These are phyloP conservation scores for Exophiala oligosperma DNA, from an alignment of 2,329 filamentous ascomycete genomes.

Conservation along the genomic window DNA sequence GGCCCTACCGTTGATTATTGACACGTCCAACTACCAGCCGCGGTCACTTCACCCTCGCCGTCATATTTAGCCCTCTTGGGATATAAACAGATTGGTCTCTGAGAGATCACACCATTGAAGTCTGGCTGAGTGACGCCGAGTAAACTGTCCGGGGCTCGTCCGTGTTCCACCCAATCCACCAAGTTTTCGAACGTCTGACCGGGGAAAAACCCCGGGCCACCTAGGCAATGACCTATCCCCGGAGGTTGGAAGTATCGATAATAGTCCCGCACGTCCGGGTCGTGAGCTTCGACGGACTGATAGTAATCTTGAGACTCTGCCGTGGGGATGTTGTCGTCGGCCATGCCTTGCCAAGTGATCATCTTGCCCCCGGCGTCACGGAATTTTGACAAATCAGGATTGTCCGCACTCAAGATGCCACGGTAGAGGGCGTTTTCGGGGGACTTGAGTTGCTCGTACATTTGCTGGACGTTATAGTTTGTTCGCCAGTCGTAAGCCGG, in stretches of 20 bases:
- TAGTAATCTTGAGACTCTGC: background rate
- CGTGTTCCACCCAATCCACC: background rate
- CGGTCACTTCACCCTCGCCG: background rate
- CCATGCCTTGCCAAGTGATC: slow-evolving; percentile 45
- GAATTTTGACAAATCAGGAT: slow-evolving; percentile 41
- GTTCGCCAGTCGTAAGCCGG: background rate
- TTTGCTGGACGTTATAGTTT: background rate
- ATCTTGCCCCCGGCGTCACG: slow-evolving; percentile 40
- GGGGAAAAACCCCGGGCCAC: background rate
- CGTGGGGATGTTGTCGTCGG: slow-evolving; percentile 13
- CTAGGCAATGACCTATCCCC: slow-evolving; percentile 2
- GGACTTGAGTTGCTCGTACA: background rate
- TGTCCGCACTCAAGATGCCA: slow-evolving; percentile 37
- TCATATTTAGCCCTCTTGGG: background rate
- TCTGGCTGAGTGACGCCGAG: background rate
- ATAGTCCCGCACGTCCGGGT: slow-evolving; percentile 3
- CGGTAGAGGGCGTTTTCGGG: slow-evolving; percentile 30
- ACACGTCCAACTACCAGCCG: slow-evolving; percentile 1
- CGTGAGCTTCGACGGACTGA: background rate
- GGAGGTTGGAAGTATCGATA: slow-evolving; percentile 6
- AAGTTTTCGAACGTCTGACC: background rate
- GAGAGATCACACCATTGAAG: background rate
- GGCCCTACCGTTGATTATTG: background rate
- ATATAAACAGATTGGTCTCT: background rate
- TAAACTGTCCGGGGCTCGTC: background rate